phyloP scores from a whole-genome alignment of 805 yeast genomes.

The Ogataea siamensis region DNA sequence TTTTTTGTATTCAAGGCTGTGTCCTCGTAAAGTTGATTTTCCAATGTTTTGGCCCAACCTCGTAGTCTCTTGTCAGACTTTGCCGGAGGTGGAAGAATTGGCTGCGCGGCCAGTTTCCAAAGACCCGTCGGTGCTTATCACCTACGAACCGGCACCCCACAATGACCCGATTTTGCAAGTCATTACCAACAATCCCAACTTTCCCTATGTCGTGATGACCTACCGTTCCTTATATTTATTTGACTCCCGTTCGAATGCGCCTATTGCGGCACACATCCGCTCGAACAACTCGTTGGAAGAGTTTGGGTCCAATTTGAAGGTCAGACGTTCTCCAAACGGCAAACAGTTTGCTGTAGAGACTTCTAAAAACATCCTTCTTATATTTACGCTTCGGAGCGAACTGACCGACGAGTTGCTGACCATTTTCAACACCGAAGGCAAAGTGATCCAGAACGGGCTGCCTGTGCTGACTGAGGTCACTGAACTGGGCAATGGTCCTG shows the following conservation, averaged over 20 bases:
- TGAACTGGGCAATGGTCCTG: conserved; percentile 11
- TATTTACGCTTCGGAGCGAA: conserved; percentile 39
- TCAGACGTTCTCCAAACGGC: conserved; percentile 38
- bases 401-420: conserved; percentile 32
- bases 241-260: conserved; percentile 42
- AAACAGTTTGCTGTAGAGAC: conserved; percentile 43
- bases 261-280: conserved; percentile 48
- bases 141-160: conserved; percentile 27
- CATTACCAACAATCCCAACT: conserved; percentile 21
- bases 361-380: conserved; percentile 37
- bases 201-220: conserved; percentile 37
- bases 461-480: conserved; percentile 20
- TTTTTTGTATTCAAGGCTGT: conserved; percentile 7
- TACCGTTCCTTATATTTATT: conserved; percentile 38
- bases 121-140: conserved; percentile 8
- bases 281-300: conserved; percentile 40
- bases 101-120: conserved; percentile 13
- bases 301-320: conserved; percentile 45
- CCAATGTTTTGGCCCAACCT: conserved; percentile 35
- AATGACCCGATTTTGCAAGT: conserved; percentile 35
- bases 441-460: conserved; percentile 36
- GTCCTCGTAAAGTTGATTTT: background rate
- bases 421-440: conserved; percentile 30
- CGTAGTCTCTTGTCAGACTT: conserved; percentile 21
- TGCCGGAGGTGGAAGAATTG: conserved; percentile 30